Evolutionary conservation across 768 basidiomycete genomes (phyloP).

Genomic region (Hericium erinaceus): DNA sequence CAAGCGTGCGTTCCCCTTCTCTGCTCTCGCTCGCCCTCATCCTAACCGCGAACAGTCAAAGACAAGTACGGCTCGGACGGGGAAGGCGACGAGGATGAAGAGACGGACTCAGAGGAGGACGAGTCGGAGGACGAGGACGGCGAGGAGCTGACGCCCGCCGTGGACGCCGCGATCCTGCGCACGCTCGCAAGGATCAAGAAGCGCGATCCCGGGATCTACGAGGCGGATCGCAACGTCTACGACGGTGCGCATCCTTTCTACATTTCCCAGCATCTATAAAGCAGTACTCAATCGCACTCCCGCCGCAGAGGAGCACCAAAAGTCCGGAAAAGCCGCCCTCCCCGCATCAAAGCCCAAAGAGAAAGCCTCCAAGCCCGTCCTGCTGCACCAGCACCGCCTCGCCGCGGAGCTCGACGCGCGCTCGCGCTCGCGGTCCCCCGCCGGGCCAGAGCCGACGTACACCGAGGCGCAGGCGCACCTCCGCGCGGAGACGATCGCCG

Average conservation of each 20-base stretch:
- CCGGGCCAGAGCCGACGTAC: constrained; percentile 55
- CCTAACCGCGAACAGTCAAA: constrained; percentile 44
- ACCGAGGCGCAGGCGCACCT: constrained; percentile 69
- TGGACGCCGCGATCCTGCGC: constrained; percentile 89
- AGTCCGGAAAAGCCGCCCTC: constrained; percentile 27
- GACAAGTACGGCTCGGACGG: constrained; percentile 79
- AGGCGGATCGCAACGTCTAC: constrained; percentile 59
- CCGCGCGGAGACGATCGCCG: constrained; percentile 74
- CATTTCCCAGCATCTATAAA: not conserved
- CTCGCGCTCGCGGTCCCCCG: constrained; percentile 40
- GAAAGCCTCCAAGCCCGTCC: constrained; percentile 57
- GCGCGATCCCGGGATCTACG: constrained; percentile 81
- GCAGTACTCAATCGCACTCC: too few species aligned
- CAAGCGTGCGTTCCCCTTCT: constrained; percentile 42
- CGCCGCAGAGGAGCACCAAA: constrained; percentile 56
- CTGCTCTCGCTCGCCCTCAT: too few species aligned
- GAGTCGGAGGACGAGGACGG: constrained; percentile 93
- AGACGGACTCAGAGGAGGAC: constrained; percentile 60
- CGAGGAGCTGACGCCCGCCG: constrained; percentile 84
- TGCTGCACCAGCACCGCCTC: constrained; percentile 64
- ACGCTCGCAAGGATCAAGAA: constrained; percentile 79
- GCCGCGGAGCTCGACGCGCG: constrained; percentile 53
- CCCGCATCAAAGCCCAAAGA: constrained; percentile 28
- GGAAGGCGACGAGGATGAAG: constrained; percentile 34
- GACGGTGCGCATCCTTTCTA: constrained; percentile 45